A percentile compares a stretch with the other conserved stretches of the same genome.
These are phyloP conservation scores for Mycena pura DNA, from an alignment of 768 basidiomycete genomes.

Conservation along the genomic window DNA sequence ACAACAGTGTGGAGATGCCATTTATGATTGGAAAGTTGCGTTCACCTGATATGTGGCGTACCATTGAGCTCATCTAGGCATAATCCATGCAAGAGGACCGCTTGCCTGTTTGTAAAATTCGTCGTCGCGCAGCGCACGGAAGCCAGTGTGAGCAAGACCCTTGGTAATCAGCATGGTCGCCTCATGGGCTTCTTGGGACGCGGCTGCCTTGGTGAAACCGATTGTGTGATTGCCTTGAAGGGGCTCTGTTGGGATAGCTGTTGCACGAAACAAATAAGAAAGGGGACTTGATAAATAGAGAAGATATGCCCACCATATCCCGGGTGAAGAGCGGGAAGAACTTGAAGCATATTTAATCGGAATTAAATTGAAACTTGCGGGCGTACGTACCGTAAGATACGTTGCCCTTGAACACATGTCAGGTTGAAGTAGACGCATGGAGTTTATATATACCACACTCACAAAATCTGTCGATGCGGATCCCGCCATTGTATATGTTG, in stretches of 20 bases:
- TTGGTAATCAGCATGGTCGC: slow-evolving; percentile 63
- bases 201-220: slow-evolving; percentile 66
- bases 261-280: slow-evolving; percentile 24
- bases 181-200: slow-evolving; percentile 65
- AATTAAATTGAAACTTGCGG: slow-evolving; percentile 8
- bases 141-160: slow-evolving; percentile 66
- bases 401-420: slow-evolving; percentile 62
- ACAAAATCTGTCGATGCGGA: slow-evolving; percentile 84
- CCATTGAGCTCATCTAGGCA: not conserved
- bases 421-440: slow-evolving; percentile 10
- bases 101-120: slow-evolving; percentile 63
- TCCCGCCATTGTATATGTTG: slow-evolving; percentile 33
- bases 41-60: slow-evolving; percentile 14
- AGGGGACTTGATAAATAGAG: slow-evolving; percentile 19
- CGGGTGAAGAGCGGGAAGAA: slow-evolving; percentile 69
- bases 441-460: slow-evolving; percentile 36
- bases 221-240: slow-evolving; percentile 81
- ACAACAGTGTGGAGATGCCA: not conserved
- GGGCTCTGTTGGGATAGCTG: slow-evolving; percentile 76
- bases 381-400: slow-evolving; percentile 63
- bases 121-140: slow-evolving; percentile 63
- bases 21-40: slow-evolving; percentile 18
- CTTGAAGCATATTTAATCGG: slow-evolving; percentile 42
- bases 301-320: slow-evolving; percentile 50
- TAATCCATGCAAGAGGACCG: not conserved